A percentile compares a stretch with the other conserved stretches of the same genome.
phyloP scores from a whole-genome alignment of 306 rosid genomes.

The Ammopiptanthus mongolicus region DNA sequence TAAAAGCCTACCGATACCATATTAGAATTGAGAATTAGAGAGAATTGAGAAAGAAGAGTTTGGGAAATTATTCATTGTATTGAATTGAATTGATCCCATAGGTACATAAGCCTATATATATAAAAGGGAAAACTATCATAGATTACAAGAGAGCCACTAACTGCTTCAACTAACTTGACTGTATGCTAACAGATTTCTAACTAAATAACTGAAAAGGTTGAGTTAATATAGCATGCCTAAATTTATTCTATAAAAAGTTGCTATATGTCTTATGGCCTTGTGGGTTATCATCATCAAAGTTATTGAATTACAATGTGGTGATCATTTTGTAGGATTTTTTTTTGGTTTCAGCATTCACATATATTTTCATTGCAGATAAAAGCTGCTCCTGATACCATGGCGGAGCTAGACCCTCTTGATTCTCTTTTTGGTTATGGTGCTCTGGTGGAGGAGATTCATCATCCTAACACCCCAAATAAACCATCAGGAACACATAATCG shows the following conservation, averaged over 20 bases:
- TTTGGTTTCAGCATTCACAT: background rate
- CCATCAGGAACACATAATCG: slow-evolving; percentile 35
- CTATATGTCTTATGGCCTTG: background rate
- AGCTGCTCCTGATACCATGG: slow-evolving; percentile 26
- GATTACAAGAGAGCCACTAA: too few relatives aligned
- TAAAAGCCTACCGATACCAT: too few relatives aligned
- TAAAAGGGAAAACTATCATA: too few relatives aligned
- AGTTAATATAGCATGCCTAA: background rate
- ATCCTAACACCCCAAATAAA: slow-evolving; percentile 30
- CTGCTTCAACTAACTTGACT: too few relatives aligned
- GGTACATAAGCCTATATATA: too few relatives aligned
- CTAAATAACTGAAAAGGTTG: too few relatives aligned
- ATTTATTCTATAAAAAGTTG: background rate
- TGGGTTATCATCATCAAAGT: background rate
- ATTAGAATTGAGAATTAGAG: too few relatives aligned
- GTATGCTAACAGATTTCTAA: too few relatives aligned
- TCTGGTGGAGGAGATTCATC: slow-evolving; percentile 46
- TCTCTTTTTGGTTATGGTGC: slow-evolving; percentile 48
- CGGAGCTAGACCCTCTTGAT: slow-evolving; percentile 67
- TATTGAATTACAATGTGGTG: background rate
- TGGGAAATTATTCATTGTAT: too few relatives aligned
- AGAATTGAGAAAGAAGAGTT: too few relatives aligned
- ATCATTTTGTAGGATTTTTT: background rate
- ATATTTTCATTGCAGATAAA: slow-evolving; percentile 36
- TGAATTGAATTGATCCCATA: too few relatives aligned